Base-by-base conservation (phyloP, 2,329 filamentous ascomycete species). In the Aureobasidium melanogenum region DNA sequence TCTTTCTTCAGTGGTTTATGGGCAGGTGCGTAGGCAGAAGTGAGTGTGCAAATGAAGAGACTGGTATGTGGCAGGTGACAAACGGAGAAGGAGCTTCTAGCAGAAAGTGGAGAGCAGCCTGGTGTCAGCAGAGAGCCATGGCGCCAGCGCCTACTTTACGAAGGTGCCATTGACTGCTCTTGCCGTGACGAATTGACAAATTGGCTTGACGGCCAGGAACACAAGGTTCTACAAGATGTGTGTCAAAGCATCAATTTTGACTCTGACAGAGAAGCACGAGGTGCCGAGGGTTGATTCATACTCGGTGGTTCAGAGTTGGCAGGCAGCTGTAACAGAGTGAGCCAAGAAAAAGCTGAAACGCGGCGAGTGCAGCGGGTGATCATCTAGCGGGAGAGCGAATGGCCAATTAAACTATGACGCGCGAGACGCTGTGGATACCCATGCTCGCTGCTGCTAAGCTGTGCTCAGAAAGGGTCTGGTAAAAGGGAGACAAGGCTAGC, bases 291-390 rank as follows among this genome's bases (percentile, higher is more conserved):
- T 9, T 14, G 22, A 22, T 43, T 43, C n/a, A n/a, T n/a, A 22
- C 9, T 19, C 30, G 19, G 36, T 26, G 34, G 36, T 17, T 3
- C 36, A 24, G 8, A 39, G 24, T 32, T 22, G n/a, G 52, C 36
- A 12, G 26, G 9, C 28, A 4, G 6, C 22, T n/a, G 50, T 41
- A 15, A 19, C 51, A 54, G 39, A 26, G 39, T 43, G 52, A 43
- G 52, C 52, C 52, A 56, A 56, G 52, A 56, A 17, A 32, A 56
- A 43, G 38, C 52, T 56, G 52, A 56, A 56, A 56, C 52, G 28
- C 52, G 52, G 38, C 52, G 38, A 44, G 52, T 30, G 51, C 51
- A 19, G 51, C 51, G 38, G 51, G 38, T 12, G 34, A 54, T 54
- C 51, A n/a, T 14, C n/a, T 54, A 54, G 51, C 51, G 51, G 51